These are phyloP conservation scores for Flaveria robusta DNA, from an alignment of 129 eudicot genomes.

Conservation along the genomic window DNA sequence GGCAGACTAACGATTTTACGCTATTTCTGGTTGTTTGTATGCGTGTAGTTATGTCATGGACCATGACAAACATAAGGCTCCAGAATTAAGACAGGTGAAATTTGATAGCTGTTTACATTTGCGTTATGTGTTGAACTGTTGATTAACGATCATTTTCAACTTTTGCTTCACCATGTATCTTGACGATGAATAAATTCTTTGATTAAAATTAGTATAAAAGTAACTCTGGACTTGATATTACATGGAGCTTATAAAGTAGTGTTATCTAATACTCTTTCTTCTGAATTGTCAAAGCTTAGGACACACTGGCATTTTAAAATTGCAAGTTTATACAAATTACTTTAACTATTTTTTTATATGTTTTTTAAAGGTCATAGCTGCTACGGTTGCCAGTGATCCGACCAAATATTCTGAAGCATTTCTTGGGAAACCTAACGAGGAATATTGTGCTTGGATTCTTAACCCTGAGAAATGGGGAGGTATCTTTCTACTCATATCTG, in stretches of 20 bases:
- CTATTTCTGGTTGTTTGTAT: conserved; percentile 17
- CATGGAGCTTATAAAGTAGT: not conserved
- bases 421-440: conserved; percentile 80
- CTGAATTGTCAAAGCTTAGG: not conserved
- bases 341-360: conserved; percentile 15
- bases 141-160: not conserved
- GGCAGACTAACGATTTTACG: not conserved
- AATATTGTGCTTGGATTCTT: conserved; percentile 92
- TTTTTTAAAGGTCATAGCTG: conserved; percentile 81
- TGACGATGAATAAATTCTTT: not conserved
- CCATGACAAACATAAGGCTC: conserved; percentile 78
- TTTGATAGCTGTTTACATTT: not conserved
- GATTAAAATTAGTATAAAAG: not conserved
- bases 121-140: not conserved
- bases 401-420: conserved; percentile 84
- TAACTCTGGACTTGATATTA: too few species aligned
- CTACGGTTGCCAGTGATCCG: conserved; percentile 91
- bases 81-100: conserved; percentile 86
- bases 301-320: not conserved
- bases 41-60: conserved; percentile 85
- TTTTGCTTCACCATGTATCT: not conserved
- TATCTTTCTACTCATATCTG: conserved; percentile 21
- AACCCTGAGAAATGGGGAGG: conserved; percentile 99
- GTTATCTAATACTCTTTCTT: not conserved
- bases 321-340: not conserved